Percentiles rank a stretch among this genome's conserved stretches.
Conservation (phyloP, 139 green algal species). For the Chlorella sp. region DNA sequence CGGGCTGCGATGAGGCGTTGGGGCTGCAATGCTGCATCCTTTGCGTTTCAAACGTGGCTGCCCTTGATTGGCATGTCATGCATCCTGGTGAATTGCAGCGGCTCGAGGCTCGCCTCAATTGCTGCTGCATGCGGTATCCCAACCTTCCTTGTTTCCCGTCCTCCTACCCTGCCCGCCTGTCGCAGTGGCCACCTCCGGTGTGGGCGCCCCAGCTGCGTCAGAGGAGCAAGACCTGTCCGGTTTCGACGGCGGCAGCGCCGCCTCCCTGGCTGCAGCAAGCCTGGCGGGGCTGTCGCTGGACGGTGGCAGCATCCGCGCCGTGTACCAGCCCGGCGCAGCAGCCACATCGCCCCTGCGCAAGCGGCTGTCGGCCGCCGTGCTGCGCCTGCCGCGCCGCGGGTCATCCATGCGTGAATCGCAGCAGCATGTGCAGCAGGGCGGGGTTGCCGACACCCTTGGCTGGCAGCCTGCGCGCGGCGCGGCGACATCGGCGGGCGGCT, state of each 20-base stretch:
- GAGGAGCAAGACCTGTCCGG: constrained; percentile 29
- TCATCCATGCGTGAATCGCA: not conserved
- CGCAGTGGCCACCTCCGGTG: too few relatives aligned
- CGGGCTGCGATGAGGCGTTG: not conserved
- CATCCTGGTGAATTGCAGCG: too few relatives aligned
- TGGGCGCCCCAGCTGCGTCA: not conserved
- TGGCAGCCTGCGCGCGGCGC: not conserved
- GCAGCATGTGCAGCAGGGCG: constrained; percentile 5
- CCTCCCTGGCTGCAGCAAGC: not conserved
- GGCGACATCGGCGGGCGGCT: not conserved
- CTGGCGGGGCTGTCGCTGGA: not conserved
- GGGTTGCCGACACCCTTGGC: not conserved
- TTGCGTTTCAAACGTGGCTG: too few relatives aligned
- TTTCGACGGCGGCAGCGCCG: not conserved
- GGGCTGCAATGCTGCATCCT: not conserved
- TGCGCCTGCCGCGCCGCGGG: not conserved
- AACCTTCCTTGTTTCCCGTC: too few relatives aligned
- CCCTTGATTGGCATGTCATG: too few relatives aligned
- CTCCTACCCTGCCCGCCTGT: too few relatives aligned
- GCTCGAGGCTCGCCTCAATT: too few relatives aligned
- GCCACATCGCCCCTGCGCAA: not conserved
- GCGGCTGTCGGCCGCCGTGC: not conserved
- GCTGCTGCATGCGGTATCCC: too few relatives aligned
- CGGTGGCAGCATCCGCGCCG: not conserved
- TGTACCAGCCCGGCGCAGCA: not conserved